Evolutionary conservation across 1,139 yeast species (phyloP), one percentile per base, ranked within the genome.

Genomic region (Debaryomyces udenii): DNA sequence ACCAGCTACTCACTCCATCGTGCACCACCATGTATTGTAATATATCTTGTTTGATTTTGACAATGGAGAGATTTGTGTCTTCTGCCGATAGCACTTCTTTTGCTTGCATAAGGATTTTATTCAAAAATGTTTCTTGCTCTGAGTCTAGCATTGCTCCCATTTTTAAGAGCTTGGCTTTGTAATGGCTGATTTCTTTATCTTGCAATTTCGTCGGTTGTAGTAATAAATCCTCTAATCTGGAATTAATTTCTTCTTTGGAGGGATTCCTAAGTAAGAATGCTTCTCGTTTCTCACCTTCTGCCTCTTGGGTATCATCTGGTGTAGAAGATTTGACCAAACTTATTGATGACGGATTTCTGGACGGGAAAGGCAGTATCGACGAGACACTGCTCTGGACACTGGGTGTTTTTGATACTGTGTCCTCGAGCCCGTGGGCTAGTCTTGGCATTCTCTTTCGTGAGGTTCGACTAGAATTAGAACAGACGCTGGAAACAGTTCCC

Each of bases 1-100:
- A 75, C 86, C 87, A 81, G 11, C 59, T 46, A 38, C 81, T 71
- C 3, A 76, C 76, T 2, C 82, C 82, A 41, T 68, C 76, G 47
- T 77, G 72, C 3, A 57, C 51, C 61, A 80, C 62, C 75, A 78
- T 77, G 54, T 75, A 79, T 38, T 66, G 63, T 57, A 76, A 49
- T 48, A 70, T 48, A 33, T 59, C 52, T 46, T 55, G 43, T 59
- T 65, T 49, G 54, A 57, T 33, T 4, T 33, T 40, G 1, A 31
- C 40, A 15, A 35, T 62, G 6, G 28, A n/a, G 14, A 28, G 20
- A n/a, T 27, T 23, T 4, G 20, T 31, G 16, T 42, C 44, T 6
- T 29, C 31, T 4, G 47, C 47, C 3, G 27, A n/a, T 10, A 38
- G 33, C 13, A 48, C 10, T 27, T 48, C 46, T 4, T 41, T 22